Percentiles rank a stretch among this genome's conserved stretches.
phyloP scores from a whole-genome alignment of 1,139 yeast species.

The Pichia sp. region DNA sequence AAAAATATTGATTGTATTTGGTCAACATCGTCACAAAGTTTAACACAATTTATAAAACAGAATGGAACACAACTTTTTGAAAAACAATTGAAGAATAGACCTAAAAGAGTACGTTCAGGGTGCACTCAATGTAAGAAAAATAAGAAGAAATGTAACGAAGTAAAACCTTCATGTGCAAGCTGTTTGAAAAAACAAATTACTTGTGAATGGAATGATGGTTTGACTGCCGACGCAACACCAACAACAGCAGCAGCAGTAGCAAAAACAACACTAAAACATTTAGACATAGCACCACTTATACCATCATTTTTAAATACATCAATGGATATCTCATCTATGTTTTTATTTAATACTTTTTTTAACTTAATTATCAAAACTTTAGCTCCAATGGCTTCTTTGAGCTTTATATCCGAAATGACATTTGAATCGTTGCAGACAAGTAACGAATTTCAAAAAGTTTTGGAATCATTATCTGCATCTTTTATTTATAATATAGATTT shows the following conservation, averaged over 20 bases:
- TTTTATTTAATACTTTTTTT: slow-evolving; percentile 4
- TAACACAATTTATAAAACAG: not conserved
- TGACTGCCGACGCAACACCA: not conserved
- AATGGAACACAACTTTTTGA: not conserved
- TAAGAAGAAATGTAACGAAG: slow-evolving; percentile 7
- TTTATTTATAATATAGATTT: not conserved
- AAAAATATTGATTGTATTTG: slow-evolving; percentile 2
- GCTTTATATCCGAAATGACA: slow-evolving; percentile 1
- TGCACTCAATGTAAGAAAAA: slow-evolving; percentile 2
- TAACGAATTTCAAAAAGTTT: not conserved
- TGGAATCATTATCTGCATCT: slow-evolving; percentile 1
- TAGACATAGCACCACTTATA: not conserved
- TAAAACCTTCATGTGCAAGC: slow-evolving; percentile 1
- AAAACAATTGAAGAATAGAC: not conserved
- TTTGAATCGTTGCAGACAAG: slow-evolving; percentile 2
- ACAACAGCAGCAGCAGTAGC: not conserved
- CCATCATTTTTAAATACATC: not conserved
- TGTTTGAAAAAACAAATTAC: not conserved
- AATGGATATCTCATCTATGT: not conserved
- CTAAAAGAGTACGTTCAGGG: slow-evolving; percentile 2
- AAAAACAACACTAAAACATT: not conserved
- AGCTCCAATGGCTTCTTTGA: not conserved
- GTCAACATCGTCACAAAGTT: slow-evolving; percentile 1
- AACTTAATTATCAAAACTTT: not conserved
- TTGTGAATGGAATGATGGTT: not conserved